Evolutionary conservation across 768 basidiomycete genomes (phyloP), one percentile per base, ranked within the genome.

Genomic region (Russula sp.): DNA sequence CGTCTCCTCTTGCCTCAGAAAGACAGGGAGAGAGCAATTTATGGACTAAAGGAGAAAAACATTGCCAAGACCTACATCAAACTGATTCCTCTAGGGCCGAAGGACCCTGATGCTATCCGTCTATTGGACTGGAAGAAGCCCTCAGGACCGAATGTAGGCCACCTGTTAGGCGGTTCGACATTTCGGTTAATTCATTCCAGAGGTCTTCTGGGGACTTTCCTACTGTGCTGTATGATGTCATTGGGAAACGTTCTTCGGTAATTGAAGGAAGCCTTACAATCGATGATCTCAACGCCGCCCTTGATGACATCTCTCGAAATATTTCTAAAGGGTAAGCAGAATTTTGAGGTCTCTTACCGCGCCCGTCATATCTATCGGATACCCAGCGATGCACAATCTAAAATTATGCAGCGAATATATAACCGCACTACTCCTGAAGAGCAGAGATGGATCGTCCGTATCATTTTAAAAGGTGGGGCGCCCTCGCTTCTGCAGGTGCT

Each of bases 1-100:
- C 86, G 94, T 36, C 80, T 99, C 24, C 79, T 99, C 57, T 79
- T 99, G 46, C 97, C 97, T 7, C 95, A 98, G 94, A 92, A 97
- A 84, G 97, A 98, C 73, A 83, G 89, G 38, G 93, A 98, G 66
- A 86, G 97, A 59, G 84, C 92, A 0, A 87, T 94, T 0, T 99
- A 98, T 74, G 92, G 94, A 16, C 75, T 97, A 68, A 99, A 99
- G 73, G 97, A 99, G 78, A 90, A 90, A 76, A 91, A 90, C 72
- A 78, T 99, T 3, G 95, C 94, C 5, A 98, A 94, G 75, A 86
- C 85, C 11, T 97, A 95, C 73, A 92, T 96, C 77, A 87, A 89
- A 66, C 81, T 95, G 2, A 89, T 98, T 40, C 92, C 91, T 1
- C 79, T 99, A 3, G 88, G 89, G 44, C 83, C 76, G 72, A 84